Base-by-base conservation (phyloP, 2,329 filamentous ascomycete species). In the Talaromyces sp. region DNA sequence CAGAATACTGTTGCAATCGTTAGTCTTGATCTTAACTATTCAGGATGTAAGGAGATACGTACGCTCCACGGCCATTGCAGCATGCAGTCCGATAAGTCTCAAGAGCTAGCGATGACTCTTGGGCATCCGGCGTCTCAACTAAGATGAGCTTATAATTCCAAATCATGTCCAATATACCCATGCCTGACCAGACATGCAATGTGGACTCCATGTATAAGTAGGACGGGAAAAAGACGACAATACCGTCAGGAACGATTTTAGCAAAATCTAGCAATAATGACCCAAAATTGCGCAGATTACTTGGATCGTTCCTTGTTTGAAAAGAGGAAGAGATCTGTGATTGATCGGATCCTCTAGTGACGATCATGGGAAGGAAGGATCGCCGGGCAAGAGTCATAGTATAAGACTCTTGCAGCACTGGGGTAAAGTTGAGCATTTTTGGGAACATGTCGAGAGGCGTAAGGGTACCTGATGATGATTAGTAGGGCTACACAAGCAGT, bases 161-260 rank as follows among this genome's bases (percentile, higher is more conserved):
- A 37, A 99, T 93, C 75, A 95, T 91, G 78, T 99, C 95, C 41
- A 99, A 83, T 68, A 98, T 97, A 31, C 93, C 93, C 93, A 98
- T 98, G 63, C 92, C 93, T 77, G 99, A 95, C 95, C 95, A 99
- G 88, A 97, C 97, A 76, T 90, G 94, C 76, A 99, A 97, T 75
- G 98, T 98, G 61, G 90, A 95, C 76, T 99, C 95, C 95, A 99
- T 98, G 81, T 99, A 99, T 1, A 99, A 85, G 72, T 99, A 99
- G 0, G 93, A 97, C 0, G 95, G 96, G 76, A 99, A 99, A 83
- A 99, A 99, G 45, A 99, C 95, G n/a, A 99, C 95, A 77, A 99
- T 89, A 37, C 95, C 95, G 72, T 99, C 95, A 0, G 95, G 96
- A 0, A 95, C 99, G 69, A 98, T 89, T 76, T 94, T 96, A 62